A percentile compares a stretch with the other conserved stretches of the same genome.
Evolutionary conservation across 305 asterid species (phyloP).

Genomic region (Striga hermonthica): DNA sequence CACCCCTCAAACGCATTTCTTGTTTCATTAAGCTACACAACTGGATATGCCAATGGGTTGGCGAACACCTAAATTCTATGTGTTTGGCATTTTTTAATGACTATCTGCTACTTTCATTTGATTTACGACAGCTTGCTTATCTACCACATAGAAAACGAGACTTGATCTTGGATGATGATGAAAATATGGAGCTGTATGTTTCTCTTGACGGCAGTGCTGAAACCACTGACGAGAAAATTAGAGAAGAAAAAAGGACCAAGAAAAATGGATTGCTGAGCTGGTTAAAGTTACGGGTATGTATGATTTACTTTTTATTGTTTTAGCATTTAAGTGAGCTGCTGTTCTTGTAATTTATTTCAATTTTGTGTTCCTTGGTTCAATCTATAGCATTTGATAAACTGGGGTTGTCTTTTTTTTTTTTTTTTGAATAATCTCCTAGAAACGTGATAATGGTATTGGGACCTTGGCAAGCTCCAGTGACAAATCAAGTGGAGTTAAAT

Average conservation of each 20-base stretch:
- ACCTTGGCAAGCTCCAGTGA: slow-evolving; percentile 83
- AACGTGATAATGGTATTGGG: slow-evolving; percentile 75
- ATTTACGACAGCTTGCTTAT: slow-evolving; percentile 79
- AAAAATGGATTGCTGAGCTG: slow-evolving; percentile 91
- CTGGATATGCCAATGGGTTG: slow-evolving; percentile 25
- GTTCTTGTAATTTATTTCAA: slow-evolving; percentile 4
- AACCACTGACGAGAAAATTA: slow-evolving; percentile 52
- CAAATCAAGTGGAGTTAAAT: slow-evolving; percentile 87
- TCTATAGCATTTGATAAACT: slow-evolving; percentile 27
- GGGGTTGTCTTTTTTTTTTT: slow-evolving; percentile 12
- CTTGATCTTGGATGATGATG: slow-evolving; percentile 82
- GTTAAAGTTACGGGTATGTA: slow-evolving; percentile 84
- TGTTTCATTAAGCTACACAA: slow-evolving; percentile 18
- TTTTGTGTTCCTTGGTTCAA: slow-evolving; percentile 21
- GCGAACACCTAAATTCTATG: slow-evolving; percentile 15
- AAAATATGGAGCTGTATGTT: slow-evolving; percentile 57
- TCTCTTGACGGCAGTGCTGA: slow-evolving; percentile 69
- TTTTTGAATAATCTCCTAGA: slow-evolving; percentile 46
- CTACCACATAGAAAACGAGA: slow-evolving; percentile 98
- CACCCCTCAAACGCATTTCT: neutral
- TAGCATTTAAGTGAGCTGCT: neutral
- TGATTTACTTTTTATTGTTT: slow-evolving; percentile 22
- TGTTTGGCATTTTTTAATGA: slow-evolving; percentile 23
- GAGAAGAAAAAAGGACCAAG: slow-evolving; percentile 76
- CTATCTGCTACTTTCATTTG: slow-evolving; percentile 29